These are phyloP conservation scores for Camellia sinensis DNA, from an alignment of 148 eudicot species.

Conservation along the genomic window DNA sequence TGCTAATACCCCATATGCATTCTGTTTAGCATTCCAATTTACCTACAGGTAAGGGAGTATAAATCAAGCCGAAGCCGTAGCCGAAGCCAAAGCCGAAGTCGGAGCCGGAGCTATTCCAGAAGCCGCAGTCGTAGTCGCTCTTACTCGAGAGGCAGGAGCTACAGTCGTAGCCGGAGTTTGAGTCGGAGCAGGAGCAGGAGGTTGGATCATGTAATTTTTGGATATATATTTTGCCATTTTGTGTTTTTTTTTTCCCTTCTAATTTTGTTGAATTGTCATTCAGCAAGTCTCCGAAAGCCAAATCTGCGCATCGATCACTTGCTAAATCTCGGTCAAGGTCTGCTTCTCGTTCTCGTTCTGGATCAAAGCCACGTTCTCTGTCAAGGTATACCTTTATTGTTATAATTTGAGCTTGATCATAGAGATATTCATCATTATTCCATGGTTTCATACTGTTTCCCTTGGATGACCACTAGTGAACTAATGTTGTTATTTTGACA, in stretches of 20 bases:
- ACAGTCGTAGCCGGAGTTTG: constrained; percentile 52
- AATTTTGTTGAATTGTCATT: constrained; percentile 17
- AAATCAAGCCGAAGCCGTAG: constrained; percentile 46
- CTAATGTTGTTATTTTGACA: no score
- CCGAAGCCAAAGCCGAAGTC: constrained; percentile 34
- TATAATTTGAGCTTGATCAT: neutral
- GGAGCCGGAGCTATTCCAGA: constrained; percentile 35
- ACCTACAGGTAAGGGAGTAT: constrained; percentile 70
- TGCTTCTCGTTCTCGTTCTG: constrained; percentile 56
- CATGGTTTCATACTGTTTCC: neutral
- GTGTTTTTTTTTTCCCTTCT: neutral
- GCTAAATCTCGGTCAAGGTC: constrained; percentile 52
- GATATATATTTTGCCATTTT: neutral
- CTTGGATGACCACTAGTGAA: neutral
- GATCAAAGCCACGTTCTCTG: constrained; percentile 52
- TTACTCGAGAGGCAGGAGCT: constrained; percentile 57
- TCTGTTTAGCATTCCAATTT: constrained; percentile 8
- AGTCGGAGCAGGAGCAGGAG: constrained; percentile 72
- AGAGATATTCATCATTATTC: neutral
- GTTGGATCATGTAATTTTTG: constrained; percentile 24
- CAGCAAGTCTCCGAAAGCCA: constrained; percentile 75
- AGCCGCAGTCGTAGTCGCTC: constrained; percentile 65
- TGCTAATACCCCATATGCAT: neutral
- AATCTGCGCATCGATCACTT: constrained; percentile 59
- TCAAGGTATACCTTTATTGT: constrained; percentile 41